Conservation (phyloP, 1,139 yeast genomes). For the Yamadazyma taylorii region DNA sequence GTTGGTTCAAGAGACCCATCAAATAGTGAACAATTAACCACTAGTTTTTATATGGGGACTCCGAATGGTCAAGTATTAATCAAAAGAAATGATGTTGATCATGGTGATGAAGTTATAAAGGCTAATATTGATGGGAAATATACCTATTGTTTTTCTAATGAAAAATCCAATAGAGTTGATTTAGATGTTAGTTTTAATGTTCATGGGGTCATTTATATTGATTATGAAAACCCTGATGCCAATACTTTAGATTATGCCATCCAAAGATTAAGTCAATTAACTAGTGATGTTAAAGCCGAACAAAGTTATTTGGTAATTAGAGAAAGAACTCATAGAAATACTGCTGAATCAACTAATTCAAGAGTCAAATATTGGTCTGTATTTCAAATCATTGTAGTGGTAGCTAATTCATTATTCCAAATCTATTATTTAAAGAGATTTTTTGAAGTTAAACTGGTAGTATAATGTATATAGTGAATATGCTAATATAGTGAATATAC, state of each 20-base stretch:
- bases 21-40: constrained; percentile 71
- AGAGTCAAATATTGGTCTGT: constrained; percentile 98
- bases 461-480: no score
- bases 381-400: constrained; percentile 85
- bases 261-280: constrained; percentile 69
- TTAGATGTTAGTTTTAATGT: constrained; percentile 95
- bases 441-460: constrained; percentile 90
- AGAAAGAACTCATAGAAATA: constrained; percentile 97
- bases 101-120: constrained; percentile 74
- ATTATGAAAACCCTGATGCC: constrained; percentile 76
- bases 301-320: constrained; percentile 91
- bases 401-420: constrained; percentile 85
- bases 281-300: constrained; percentile 88
- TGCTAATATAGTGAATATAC: no score
- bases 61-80: constrained; percentile 59
- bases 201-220: constrained; percentile 89
- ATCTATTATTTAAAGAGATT: constrained; percentile 91
- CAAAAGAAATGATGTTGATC: constrained; percentile 59
- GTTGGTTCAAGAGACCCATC: constrained; percentile 88
- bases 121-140: constrained; percentile 73
- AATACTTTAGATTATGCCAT: constrained; percentile 88
- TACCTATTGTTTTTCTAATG: constrained; percentile 90
- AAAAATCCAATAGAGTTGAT: constrained; percentile 66
- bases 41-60: constrained; percentile 67
- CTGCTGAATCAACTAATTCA: constrained; percentile 95